Base-by-base conservation (phyloP, 768 basidiomycete species). In the Boletus pseudo-olivaceus region DNA sequence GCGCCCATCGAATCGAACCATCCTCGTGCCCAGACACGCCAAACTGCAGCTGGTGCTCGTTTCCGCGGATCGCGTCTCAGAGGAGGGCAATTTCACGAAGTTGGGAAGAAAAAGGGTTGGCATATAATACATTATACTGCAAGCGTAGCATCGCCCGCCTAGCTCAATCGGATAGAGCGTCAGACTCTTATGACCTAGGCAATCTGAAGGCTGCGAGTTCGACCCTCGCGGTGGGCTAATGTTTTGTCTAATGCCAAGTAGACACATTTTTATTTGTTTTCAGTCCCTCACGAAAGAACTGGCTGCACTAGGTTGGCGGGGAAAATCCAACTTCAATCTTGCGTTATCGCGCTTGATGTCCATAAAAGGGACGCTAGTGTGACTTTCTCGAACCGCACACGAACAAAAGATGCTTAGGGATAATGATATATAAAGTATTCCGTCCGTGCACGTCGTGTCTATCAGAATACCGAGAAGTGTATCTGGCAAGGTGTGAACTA, bases 91-190 rank as follows among this genome's bases (percentile, higher is more conserved):
- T 20, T 10, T 27, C 14, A n/a, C n/a, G n/a, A n/a, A n/a, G n/a
- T n/a, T n/a, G n/a, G 26, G n/a, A 44, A 4, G 12, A 1, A 4
- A 10, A 4, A 23, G 23, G 8, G 26, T 39, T 27, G 17, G 26
- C 12, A 12, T 15, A 27, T 2, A n/a, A 32, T 26, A n/a, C 0
- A 10, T 9, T 15, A 12, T 5, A 23, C 7, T 3, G 9, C 4
- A 2, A 23, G 23, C 4, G 23, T 23, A 23, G 7, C 6, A 52
- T 50, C 59, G 79, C 79, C 80, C 77, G 79, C 78, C 79, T 81
- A 82, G 80, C 79, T 82, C 80, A 80, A 80, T 80, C 78, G 79
- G 79, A 80, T 82, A 80, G 79, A 82, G 79, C 79, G 79, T 80
- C 79, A 82, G 79, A 80, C 79, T 80, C 78, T 80, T 82, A 82